A percentile compares a stretch with the other conserved stretches of the same genome.
These are phyloP conservation scores for Spergularia azorica DNA, from an alignment of 179 eudicot species.

Conservation along the genomic window DNA sequence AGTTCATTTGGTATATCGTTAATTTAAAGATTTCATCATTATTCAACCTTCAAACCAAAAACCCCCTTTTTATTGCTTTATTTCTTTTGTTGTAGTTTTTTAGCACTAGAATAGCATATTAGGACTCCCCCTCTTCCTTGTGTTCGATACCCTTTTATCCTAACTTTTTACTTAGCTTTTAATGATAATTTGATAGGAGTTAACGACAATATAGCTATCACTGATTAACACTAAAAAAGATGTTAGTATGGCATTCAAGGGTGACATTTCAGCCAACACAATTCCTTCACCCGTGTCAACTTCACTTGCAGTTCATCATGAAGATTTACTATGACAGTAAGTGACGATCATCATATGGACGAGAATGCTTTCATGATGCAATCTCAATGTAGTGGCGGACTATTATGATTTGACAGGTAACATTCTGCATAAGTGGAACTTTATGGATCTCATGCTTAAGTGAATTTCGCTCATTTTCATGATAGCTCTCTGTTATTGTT, in stretches of 20 bases:
- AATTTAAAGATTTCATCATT: no score
- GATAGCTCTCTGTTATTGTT: no score
- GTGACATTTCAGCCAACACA: slow-evolving; percentile 45
- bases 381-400: slow-evolving; percentile 42
- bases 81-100: no score
- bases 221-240: slow-evolving; percentile 59
- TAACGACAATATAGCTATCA: no score
- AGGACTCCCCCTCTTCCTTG: no score
- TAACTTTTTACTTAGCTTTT: no score
- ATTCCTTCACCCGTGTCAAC: slow-evolving; percentile 53
- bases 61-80: no score
- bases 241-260: slow-evolving; percentile 37
- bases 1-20: no score
- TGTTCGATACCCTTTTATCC: no score
- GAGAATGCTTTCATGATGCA: slow-evolving; percentile 53
- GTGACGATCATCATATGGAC: slow-evolving; percentile 47
- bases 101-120: no score
- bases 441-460: neutral
- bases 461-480: neutral
- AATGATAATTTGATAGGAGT: no score
- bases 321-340: slow-evolving; percentile 32
- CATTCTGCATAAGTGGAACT: neutral
- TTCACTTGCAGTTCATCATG: slow-evolving; percentile 47
- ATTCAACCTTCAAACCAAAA: no score
- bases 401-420: slow-evolving; percentile 49